Evolutionary conservation across 176 grass and related monocot genomes (phyloP), one percentile per base, ranked within the genome.

Genomic region (Raddia guianensis): DNA sequence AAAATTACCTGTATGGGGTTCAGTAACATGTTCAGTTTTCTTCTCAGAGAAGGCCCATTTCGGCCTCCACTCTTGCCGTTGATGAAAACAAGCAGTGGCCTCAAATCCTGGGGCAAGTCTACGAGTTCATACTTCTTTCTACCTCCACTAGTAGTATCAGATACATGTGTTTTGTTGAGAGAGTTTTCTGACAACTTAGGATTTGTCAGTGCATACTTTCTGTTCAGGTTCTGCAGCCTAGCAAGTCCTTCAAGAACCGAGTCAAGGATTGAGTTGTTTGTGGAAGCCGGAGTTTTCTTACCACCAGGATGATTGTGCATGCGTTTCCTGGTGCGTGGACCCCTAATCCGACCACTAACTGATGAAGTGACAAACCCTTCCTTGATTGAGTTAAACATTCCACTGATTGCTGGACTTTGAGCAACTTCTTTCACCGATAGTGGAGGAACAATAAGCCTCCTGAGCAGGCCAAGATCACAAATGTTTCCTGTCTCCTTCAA

Each of bases 51-150:
- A 63, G 66, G 53, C n/a, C 95, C 92, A 78, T 92, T 79, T 72
- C 56, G 86, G 5, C 84, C 92, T 87, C 95, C 95, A 75, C 95
- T 98, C 81, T 89, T 98, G 74, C 80, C 74, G n/a, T 98, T 98
- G 72, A 98, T 92, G 86, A 98, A 98, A 87, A 98, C 92, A 79
- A 94, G 92, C 69, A 98, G 81, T 72, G 95, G 95, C 51, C 83
- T 90, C 4, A 61, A 91, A 92, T 94, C 88, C 52, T 86, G 87
- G 1, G 83, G 78, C 85, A 94, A 87, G 73, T 92, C 76, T 59
- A 91, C 83, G 52, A 98, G 71, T 63, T 94, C 81, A 65, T 90
- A 94, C 67, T 89, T 78, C 49, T 63, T 90, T 51, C 76, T 90
- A 12, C 6, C 85, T 51, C 32, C 56, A 80, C 45, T 72, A 63